Evolutionary conservation across 805 yeast species (phyloP), one percentile per base, ranked within the genome.

Genomic region (Lipomyces orientalis): DNA sequence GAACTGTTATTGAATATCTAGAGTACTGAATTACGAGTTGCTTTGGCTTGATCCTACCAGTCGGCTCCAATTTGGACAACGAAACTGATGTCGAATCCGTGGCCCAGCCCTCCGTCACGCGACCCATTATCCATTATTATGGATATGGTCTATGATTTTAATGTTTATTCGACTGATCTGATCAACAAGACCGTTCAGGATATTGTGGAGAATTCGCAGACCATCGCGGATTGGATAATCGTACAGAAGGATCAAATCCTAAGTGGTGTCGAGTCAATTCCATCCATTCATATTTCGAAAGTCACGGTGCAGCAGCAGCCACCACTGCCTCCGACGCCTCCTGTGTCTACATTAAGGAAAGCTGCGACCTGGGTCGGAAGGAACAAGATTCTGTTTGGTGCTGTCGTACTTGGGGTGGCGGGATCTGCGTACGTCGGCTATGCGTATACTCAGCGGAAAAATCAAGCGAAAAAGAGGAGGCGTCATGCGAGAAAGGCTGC

Each of bases 401-500:
- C 43, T 14, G 33, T 69, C 25, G 57, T 61, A 29, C n/a, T 71
- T 10, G 73, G 73, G 31, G 64, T 60, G 34, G 54, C 66, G 16
- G 65, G 67, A 35, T 43, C 70, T 19, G 56, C 70, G 16, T 65
- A 37, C 34, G 63, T 59, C 7, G 64, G 64, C 19, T 61, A 55
- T 56, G 55, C 60, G 14, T 49, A 56, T 56, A n/a, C 9, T 4
- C 66, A 58, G 34, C 64, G 60, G 10, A 43, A 25, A 19, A n/a
- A 58, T 33, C 52, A 33, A 31, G 64, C 64, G 9, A 68, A 65
- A 55, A 60, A 19, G 61, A 68, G 69, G 54, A 80, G 76, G 68
- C 79, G 94, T 73, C 80, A 88, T 66, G 96, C 93, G 0, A 82
- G 83, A 4, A 83, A 87, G 66, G 80, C 91, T 39, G 73, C 84